Percentiles rank a stretch among this genome's conserved stretches.
Evolutionary conservation across 768 basidiomycete species (phyloP).

Genomic region (Leucogyrophana mollusca): DNA sequence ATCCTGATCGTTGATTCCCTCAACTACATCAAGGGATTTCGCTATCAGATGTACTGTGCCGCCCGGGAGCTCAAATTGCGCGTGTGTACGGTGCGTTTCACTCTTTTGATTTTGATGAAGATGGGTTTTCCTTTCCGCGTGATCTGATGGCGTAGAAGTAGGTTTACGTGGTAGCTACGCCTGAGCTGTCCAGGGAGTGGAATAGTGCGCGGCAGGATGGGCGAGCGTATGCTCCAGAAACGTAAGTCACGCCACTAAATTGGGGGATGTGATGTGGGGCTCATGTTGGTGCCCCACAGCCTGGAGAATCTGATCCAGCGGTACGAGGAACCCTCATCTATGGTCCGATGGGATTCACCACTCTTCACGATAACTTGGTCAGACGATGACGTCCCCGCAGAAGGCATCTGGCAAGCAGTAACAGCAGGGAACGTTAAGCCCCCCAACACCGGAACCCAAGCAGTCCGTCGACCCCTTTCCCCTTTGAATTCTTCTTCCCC

Average conservation of each 20-base stretch:
- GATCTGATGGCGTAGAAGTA: constrained; percentile 31
- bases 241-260: constrained; percentile 50
- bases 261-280: not conserved
- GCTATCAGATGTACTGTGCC: constrained; percentile 97
- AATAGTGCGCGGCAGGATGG: constrained; percentile 54
- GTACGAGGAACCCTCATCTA: constrained; percentile 95
- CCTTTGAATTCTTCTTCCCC: not conserved
- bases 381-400: constrained; percentile 62
- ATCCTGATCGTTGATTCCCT: constrained; percentile 88
- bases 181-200: constrained; percentile 76
- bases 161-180: constrained; percentile 75
- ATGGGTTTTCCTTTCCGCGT: constrained; percentile 2
- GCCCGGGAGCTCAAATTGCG: constrained; percentile 85
- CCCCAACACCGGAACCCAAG: constrained; percentile 80
- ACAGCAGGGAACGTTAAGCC: constrained; percentile 81
- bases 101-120: not conserved
- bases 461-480: constrained; percentile 43
- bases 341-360: constrained; percentile 99
- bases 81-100: constrained; percentile 75
- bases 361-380: constrained; percentile 82
- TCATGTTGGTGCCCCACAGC: constrained; percentile 33
- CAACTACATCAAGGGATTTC: constrained; percentile 98
- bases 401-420: constrained; percentile 78
- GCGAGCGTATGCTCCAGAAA: constrained; percentile 60
- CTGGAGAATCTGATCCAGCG: constrained; percentile 85